phyloP scores from a whole-genome alignment of 116 monocot species.

The Posidonia oceanica region DNA sequence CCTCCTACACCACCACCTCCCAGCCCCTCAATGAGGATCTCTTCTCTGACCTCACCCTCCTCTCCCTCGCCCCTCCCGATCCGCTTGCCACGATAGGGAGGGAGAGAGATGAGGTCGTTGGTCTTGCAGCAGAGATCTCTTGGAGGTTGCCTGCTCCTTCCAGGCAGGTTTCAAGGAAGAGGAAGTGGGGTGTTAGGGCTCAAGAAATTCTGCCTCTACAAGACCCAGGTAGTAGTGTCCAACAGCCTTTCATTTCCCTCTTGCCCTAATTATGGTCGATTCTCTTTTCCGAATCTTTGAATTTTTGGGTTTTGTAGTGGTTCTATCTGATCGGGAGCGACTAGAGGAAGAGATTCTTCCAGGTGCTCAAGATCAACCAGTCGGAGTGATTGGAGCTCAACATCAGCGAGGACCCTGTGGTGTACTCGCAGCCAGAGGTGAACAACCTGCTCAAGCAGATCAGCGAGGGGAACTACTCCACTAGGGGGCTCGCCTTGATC shows the following conservation, averaged over 20 bases:
- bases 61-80: no score
- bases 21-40: no score
- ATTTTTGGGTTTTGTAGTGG: slow-evolving; percentile 39
- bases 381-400: slow-evolving; percentile 81
- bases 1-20: no score
- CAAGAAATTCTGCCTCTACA: slow-evolving; percentile 93
- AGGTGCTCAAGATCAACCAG: slow-evolving; percentile 92
- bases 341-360: slow-evolving; percentile 57
- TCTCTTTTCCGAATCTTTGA: neutral
- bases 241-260: neutral
- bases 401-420: slow-evolving; percentile 89
- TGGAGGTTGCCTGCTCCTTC: no score
- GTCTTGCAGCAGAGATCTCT: no score
- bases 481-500: slow-evolving; percentile 73
- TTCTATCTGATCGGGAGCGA: slow-evolving; percentile 91
- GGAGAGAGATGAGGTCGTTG: no score
- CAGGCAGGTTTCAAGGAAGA: no score
- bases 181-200: no score
- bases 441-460: slow-evolving; percentile 87
- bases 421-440: slow-evolving; percentile 71
- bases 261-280: no score
- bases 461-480: slow-evolving; percentile 83
- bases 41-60: no score
- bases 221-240: slow-evolving; percentile 69
- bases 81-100: no score